Evolutionary conservation across 805 yeast genomes (phyloP).

Genomic region (Vanderwaltozyma yarrowii): DNA sequence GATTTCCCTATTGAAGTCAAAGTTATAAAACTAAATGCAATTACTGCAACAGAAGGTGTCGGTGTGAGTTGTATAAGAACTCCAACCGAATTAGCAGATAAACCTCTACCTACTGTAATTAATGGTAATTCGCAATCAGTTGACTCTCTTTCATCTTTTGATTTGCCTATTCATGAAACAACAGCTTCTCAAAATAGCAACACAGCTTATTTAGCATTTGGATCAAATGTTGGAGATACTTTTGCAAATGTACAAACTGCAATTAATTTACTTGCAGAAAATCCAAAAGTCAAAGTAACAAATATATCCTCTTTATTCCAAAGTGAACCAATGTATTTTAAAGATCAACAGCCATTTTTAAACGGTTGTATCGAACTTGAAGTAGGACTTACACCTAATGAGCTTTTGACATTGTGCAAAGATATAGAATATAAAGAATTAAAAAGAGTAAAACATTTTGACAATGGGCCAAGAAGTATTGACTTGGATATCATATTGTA

Average conservation of each 20-base stretch:
- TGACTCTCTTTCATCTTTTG: slow-evolving; percentile 19
- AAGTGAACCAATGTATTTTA: slow-evolving; percentile 86
- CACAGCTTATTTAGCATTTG: slow-evolving; percentile 54
- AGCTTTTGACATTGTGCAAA: slow-evolving; percentile 52
- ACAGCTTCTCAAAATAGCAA: slow-evolving; percentile 6
- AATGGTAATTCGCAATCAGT: background rate
- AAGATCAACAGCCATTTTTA: slow-evolving; percentile 69
- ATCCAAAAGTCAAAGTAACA: slow-evolving; percentile 37
- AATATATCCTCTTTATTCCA: slow-evolving; percentile 71
- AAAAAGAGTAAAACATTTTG: slow-evolving; percentile 63
- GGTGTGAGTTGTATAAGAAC: slow-evolving; percentile 66
- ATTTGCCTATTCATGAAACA: slow-evolving; percentile 27
- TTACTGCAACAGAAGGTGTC: slow-evolving; percentile 78
- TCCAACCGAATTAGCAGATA: slow-evolving; percentile 28
- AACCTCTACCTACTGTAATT: background rate
- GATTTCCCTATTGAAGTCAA: slow-evolving; percentile 37
- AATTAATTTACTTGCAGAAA: slow-evolving; percentile 30
- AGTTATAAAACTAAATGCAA: slow-evolving; percentile 82
- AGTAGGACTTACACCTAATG: slow-evolving; percentile 57
- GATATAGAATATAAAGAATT: slow-evolving; percentile 66
- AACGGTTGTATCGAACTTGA: slow-evolving; percentile 69
- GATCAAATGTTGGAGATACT: slow-evolving; percentile 75
- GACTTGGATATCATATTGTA: slow-evolving; percentile 82
- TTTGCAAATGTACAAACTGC: slow-evolving; percentile 51
- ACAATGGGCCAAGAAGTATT: slow-evolving; percentile 86